Base-by-base conservation (phyloP, 441 rosid genomes). In the Syzygium syzygioides region DNA sequence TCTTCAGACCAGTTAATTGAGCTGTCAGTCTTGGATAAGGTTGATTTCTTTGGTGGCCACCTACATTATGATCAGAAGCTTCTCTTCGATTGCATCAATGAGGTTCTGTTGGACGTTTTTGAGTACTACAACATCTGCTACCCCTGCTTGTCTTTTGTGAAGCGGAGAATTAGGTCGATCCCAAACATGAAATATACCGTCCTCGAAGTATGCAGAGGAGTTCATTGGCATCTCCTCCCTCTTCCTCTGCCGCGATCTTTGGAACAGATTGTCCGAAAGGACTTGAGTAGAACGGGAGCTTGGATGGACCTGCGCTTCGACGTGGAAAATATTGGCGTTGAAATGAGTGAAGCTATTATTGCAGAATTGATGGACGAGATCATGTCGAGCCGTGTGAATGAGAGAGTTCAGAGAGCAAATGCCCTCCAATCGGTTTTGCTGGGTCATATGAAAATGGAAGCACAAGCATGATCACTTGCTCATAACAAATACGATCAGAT, bases 181-280 rank as follows among this genome's bases (percentile, higher is more conserved):
- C 76, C 66, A 1, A 11, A 41, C 87, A 62, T 60, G 86, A 50
- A 28, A 34, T 34, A 41, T 52, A 52, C 86, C 12, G 60, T 85
- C 56, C 83, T 13, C 3, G 68, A 53, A 50, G 80, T 84, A 34
- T 84, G 60, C 30, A 15, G 68, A 20, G 59, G 60, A 23, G 66
- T 88, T 26, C n/a, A 88, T 41, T 88, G 87, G 87, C 90, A 88
- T 52, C 87, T 88, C 64, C 60, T 64, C 76, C 90, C 59, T 23
- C 83, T 86, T 25, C 90, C 87, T 20, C 85, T 66, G 13, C 90
- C 90, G 2, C 90, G 55, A 62, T 83, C 90, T 12, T 86, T 88
- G 55, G 85, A 85, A 52, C 90, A 88, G 84, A 85, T 88, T 13
- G 23, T 88, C 53, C 66, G 53, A 6, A 88, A 88, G 56, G 90